phyloP scores from a whole-genome alignment of 495 filamentous ascomycete genomes.

The Collariella sp. region DNA sequence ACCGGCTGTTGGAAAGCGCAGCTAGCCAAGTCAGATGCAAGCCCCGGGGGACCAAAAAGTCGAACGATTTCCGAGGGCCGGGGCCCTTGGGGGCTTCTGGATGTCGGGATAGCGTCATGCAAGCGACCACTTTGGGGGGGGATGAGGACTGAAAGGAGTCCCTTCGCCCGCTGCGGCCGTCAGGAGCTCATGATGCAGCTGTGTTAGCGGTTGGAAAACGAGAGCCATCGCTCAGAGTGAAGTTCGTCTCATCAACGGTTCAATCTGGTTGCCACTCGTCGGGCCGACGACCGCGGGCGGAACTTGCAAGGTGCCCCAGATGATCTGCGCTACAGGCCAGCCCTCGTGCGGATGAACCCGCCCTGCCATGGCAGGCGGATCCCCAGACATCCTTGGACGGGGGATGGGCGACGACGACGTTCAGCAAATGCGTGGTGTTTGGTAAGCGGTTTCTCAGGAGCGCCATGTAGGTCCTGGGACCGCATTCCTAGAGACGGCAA shows the following conservation, averaged over 20 bases:
- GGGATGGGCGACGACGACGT: too few species aligned
- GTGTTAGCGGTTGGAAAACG: background rate
- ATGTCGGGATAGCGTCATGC: slow-evolving; percentile 13
- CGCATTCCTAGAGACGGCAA: background rate
- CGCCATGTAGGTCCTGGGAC: background rate
- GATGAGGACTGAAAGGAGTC: background rate
- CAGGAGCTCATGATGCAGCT: background rate
- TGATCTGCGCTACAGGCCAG: slow-evolving; percentile 12
- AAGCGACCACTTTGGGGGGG: slow-evolving; percentile 14
- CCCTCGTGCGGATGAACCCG: slow-evolving; percentile 13
- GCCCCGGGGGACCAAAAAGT: background rate
- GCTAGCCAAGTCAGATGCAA: background rate
- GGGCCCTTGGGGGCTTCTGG: background rate
- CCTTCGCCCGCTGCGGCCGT: background rate
- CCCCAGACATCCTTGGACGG: too few species aligned
- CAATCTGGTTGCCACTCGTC: background rate
- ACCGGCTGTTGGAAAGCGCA: slow-evolving; percentile 6
- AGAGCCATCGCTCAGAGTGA: background rate
- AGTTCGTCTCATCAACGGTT: background rate
- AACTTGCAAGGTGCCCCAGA: background rate
- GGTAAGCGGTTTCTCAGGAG: background rate
- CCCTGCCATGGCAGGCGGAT: too few species aligned
- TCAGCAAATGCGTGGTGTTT: slow-evolving; percentile 7
- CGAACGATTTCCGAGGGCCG: background rate
- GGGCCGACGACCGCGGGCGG: slow-evolving; percentile 11